Evolutionary conservation across 768 basidiomycete genomes (phyloP).

Genomic region (Hortiboletus campestris): DNA sequence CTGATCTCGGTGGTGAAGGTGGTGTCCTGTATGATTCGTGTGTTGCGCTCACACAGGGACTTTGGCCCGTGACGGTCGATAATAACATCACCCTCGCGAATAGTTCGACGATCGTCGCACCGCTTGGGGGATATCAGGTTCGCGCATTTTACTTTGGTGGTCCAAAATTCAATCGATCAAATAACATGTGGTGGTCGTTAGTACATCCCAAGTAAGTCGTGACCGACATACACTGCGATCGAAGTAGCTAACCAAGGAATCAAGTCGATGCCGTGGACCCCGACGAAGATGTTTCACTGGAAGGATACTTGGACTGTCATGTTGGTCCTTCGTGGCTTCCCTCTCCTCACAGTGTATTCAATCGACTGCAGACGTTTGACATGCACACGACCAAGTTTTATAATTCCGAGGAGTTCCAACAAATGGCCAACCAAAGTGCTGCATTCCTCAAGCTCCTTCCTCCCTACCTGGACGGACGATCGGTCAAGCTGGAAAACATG

Average conservation of each 20-base stretch:
- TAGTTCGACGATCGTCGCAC: conserved; percentile 54
- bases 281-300: conserved; percentile 57
- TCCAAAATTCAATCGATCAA: conserved; percentile 8
- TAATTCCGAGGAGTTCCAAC: conserved; percentile 47
- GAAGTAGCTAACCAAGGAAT: conserved; percentile 6
- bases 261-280: conserved; percentile 65
- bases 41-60: conserved; percentile 64
- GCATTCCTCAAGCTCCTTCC: conserved; percentile 48
- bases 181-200: conserved; percentile 3
- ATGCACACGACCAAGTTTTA: conserved; percentile 52
- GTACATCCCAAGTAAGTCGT: conserved; percentile 42
- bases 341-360: neutral
- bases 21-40: conserved; percentile 68
- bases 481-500: conserved; percentile 57
- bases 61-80: conserved; percentile 51
- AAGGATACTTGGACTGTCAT: conserved; percentile 63
- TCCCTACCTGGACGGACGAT: conserved; percentile 53
- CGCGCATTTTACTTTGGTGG: conserved; percentile 1
- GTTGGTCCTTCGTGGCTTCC: conserved; percentile 32
- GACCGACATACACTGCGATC: neutral
- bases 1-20: conserved; percentile 69
- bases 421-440: conserved; percentile 43
- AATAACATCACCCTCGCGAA: conserved; percentile 64
- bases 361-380: conserved; percentile 42
- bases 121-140: conserved; percentile 64